A percentile compares a stretch with the other conserved stretches of the same genome.
Conservation (phyloP, 495 filamentous ascomycete genomes). For the Penicillium pulvis region DNA sequence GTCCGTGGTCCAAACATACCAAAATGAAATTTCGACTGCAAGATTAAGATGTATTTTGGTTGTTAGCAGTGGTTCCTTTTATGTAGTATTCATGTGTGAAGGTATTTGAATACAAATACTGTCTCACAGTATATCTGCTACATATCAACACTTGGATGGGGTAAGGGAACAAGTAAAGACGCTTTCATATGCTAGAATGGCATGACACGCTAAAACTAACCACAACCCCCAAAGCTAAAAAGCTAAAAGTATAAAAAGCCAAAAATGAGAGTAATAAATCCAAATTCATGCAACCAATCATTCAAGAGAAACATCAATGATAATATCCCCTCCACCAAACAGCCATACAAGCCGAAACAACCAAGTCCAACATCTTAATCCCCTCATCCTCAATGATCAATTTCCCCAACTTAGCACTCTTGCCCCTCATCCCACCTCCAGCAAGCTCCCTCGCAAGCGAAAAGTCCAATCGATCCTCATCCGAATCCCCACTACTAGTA, state of each 20-base stretch:
- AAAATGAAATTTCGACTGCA: constrained; percentile 6
- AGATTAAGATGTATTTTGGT: neutral
- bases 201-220: constrained; percentile 3
- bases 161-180: constrained; percentile 7
- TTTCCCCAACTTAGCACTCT: constrained; percentile 72
- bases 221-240: constrained; percentile 5
- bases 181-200: constrained; percentile 4
- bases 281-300: neutral
- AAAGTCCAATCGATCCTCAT: constrained; percentile 61
- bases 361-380: constrained; percentile 90
- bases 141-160: neutral
- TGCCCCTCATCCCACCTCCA: constrained; percentile 80
- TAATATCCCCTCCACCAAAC: constrained; percentile 95
- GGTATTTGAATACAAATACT: too few species aligned
- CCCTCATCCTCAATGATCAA: constrained; percentile 81
- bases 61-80: neutral
- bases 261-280: neutral
- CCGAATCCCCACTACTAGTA: constrained; percentile 29
- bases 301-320: constrained; percentile 26
- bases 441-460: constrained; percentile 75
- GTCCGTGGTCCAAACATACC: constrained; percentile 2
- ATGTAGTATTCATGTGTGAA: neutral
- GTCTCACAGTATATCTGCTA: neutral
- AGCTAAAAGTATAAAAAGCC: constrained; percentile 4
- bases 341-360: constrained; percentile 87